Evolutionary conservation across 2,329 filamentous ascomycete genomes (phyloP).

Genomic region (Bipolaris zeicola): DNA sequence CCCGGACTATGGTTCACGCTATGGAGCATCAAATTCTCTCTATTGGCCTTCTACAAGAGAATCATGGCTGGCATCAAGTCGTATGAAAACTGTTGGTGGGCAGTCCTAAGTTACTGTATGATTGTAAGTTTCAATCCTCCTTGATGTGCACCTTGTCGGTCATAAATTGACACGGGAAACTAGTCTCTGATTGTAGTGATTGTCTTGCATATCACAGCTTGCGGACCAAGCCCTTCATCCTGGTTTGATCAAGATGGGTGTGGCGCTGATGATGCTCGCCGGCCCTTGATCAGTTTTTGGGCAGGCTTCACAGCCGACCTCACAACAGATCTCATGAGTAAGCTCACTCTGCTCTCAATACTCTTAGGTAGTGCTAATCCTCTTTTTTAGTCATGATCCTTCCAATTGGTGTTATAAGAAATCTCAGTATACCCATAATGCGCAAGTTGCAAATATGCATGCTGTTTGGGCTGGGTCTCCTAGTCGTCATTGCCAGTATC

Average conservation of each 20-base stretch:
- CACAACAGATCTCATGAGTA: constrained; percentile 44
- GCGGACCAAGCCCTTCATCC: too few relatives aligned
- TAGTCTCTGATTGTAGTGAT: constrained; percentile 12
- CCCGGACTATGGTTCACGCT: constrained; percentile 47
- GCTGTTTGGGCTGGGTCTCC: too few relatives aligned
- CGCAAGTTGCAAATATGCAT: too few relatives aligned
- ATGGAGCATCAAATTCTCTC: constrained; percentile 49
- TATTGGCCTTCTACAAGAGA: constrained; percentile 48
- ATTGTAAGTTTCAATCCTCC: constrained; percentile 28
- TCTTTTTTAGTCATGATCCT: too few relatives aligned
- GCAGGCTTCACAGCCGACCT: constrained; percentile 44
- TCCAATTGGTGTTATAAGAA: too few relatives aligned
- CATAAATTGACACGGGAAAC: too few relatives aligned
- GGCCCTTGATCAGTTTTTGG: constrained; percentile 42
- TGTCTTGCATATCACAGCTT: constrained; percentile 11
- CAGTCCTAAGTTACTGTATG: constrained; percentile 36
- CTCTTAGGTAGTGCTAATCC: too few relatives aligned
- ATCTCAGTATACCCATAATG: too few relatives aligned
- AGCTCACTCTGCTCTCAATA: not conserved
- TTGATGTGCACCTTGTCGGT: too few relatives aligned
- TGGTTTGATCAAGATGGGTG: too few relatives aligned
- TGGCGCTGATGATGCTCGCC: not conserved
- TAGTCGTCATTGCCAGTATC: too few relatives aligned
- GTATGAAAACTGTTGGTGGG: constrained; percentile 48
- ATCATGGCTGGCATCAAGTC: constrained; percentile 38